A percentile compares a stretch with the other conserved stretches of the same genome.
These are phyloP conservation scores for Pinus taeda DNA, from an alignment of 75 land plant species.

Conservation along the genomic window DNA sequence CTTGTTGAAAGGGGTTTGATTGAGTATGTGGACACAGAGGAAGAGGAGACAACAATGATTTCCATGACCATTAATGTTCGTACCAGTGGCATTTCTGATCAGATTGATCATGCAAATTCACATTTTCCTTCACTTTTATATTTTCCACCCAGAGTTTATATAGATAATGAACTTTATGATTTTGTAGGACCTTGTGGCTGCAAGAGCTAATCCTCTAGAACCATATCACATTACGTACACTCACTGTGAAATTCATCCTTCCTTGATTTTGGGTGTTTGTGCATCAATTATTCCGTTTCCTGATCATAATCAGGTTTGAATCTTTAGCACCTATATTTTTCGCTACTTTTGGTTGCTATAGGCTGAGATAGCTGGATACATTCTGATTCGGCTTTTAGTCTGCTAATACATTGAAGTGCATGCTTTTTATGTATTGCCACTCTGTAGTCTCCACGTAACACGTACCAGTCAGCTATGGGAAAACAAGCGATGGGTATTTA, in stretches of 20 bases:
- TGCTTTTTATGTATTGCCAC: not conserved
- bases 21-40: slow-evolving; percentile 98
- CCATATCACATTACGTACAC: slow-evolving; percentile 94
- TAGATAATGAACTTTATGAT: not conserved
- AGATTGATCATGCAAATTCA: not conserved
- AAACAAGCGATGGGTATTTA: too few species aligned
- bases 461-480: slow-evolving; percentile 58
- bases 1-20: slow-evolving; percentile 94
- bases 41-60: slow-evolving; percentile 99
- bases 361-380: not conserved
- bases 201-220: slow-evolving; percentile 79
- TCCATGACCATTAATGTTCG: slow-evolving; percentile 94
- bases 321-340: slow-evolving; percentile 2
- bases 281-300: slow-evolving; percentile 99
- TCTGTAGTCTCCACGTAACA: slow-evolving; percentile 96
- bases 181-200: slow-evolving; percentile 87
- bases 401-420: not conserved
- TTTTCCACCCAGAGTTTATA: not conserved
- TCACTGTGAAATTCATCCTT: slow-evolving; percentile 99
- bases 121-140: not conserved
- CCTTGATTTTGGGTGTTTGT: slow-evolving; percentile 97
- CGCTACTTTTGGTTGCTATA: not conserved
- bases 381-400: not conserved
- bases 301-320: slow-evolving; percentile 93
- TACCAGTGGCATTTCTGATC: too few species aligned